Percentiles rank a stretch among this genome's conserved stretches.
phyloP scores from a whole-genome alignment of 2,329 filamentous ascomycete genomes.

The Cytospora piceicola region DNA sequence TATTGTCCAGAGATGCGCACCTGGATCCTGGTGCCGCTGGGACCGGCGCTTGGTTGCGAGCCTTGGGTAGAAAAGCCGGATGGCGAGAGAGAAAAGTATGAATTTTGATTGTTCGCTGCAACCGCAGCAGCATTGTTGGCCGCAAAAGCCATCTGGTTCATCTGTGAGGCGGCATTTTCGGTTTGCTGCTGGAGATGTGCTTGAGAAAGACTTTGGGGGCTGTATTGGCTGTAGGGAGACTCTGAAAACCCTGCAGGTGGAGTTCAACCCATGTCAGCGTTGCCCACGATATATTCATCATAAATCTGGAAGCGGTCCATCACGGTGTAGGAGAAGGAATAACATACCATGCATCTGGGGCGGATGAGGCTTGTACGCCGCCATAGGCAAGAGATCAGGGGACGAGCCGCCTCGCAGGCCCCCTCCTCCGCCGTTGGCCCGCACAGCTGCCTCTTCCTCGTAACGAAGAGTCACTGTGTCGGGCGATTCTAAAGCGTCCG shows the following conservation, averaged over 20 bases:
- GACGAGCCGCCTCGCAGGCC: conserved; percentile 61
- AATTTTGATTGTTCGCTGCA: conserved; percentile 40
- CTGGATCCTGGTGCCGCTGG: conserved; percentile 70
- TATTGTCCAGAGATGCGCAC: conserved; percentile 77
- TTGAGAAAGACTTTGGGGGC: conserved; percentile 46
- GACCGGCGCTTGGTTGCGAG: conserved; percentile 70
- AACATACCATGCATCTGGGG: conserved; percentile 81
- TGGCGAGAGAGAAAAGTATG: conserved; percentile 64
- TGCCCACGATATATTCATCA: neutral
- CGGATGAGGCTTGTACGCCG: conserved; percentile 79
- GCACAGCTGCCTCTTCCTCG: conserved; percentile 58
- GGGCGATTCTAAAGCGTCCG: conserved; percentile 59
- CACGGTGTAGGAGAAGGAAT: neutral
- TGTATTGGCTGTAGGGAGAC: conserved; percentile 57
- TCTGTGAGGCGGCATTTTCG: conserved; percentile 55
- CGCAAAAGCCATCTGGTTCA: conserved; percentile 60
- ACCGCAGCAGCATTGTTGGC: conserved; percentile 62
- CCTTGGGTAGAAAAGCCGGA: conserved; percentile 63
- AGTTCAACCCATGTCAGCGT: neutral
- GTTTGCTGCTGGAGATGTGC: conserved; percentile 42
- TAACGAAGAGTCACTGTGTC: conserved; percentile 60
- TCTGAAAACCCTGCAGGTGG: conserved; percentile 44
- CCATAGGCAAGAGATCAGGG: conserved; percentile 71
- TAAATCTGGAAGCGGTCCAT: neutral
- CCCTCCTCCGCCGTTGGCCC: conserved; percentile 52